Evolutionary conservation across 768 basidiomycete species (phyloP), one percentile per base, ranked within the genome.

Genomic region (Pleurotus ostreatus): DNA sequence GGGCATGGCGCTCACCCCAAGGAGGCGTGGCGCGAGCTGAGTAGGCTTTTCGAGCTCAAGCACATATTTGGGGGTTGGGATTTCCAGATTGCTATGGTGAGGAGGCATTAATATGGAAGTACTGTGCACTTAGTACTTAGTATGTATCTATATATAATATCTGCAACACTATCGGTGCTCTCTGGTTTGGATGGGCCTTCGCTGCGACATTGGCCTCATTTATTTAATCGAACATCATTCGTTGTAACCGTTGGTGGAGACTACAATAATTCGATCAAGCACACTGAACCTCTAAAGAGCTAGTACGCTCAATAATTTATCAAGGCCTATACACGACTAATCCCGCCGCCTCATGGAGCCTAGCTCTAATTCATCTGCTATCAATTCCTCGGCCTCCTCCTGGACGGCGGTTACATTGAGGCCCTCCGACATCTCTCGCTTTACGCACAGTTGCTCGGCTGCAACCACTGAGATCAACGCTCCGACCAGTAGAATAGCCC

Each of bases 361-460:
- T 72, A 81, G 74, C 69, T 83, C 81, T 80, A 80, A 81, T 69
- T 80, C 86, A 66, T 74, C 85, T 57, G 66, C 75, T 26, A 74
- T 76, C 73, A 80, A 71, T 63, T 83, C 84, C 59, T 86, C 77
- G 43, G 85, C 80, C 41, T 84, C 82, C 16, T 66, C 64, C 26
- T 78, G 80, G 8, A 75, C 65, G 49, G 75, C 69, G 37, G 73
- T 69, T 38, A 89, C 78, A 16, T 72, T 77, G 58, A 96, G 70
- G 5, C 93, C 94, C 66, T 95, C 92, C 16, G 74, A 73, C 92
- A 97, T 92, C 72, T 97, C 94, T 43, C 94, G 76, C 63, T 81
- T 85, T 22, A 97, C 89, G 66, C 96, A 95, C 22, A 97, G 76
- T 64, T 98, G 94, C 67, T 99, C 97, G 1, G 93, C 90, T 9